A percentile compares a stretch with the other conserved stretches of the same genome.
These are phyloP conservation scores for Candida ulmi DNA, from an alignment of 805 yeast species.

Conservation along the genomic window DNA sequence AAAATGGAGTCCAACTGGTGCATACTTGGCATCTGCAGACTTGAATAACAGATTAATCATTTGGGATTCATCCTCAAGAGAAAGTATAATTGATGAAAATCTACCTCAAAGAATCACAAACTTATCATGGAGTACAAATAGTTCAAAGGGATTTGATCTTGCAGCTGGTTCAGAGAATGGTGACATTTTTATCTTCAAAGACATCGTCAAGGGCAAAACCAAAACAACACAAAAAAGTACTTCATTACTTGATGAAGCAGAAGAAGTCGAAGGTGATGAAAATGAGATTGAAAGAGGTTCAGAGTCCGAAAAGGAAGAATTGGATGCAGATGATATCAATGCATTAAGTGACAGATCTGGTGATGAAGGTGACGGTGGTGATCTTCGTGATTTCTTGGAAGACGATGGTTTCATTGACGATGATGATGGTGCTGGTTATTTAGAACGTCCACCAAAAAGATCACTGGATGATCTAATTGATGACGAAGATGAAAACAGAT, in stretches of 20 bases:
- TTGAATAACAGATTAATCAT: slow-evolving; percentile 45
- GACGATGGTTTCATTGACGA: slow-evolving; percentile 57
- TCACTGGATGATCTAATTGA: slow-evolving; percentile 8
- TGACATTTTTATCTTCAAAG: slow-evolving; percentile 31
- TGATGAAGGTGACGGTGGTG: slow-evolving; percentile 19
- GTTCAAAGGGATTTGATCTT: slow-evolving; percentile 19
- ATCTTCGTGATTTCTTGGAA: slow-evolving; percentile 31
- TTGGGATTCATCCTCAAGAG: slow-evolving; percentile 44
- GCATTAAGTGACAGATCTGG: slow-evolving; percentile 18
- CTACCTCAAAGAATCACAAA: slow-evolving; percentile 24
- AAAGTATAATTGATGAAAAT: slow-evolving; percentile 26
- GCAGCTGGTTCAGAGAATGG: slow-evolving; percentile 32
- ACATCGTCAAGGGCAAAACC: slow-evolving; percentile 20
- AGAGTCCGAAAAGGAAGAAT: slow-evolving; percentile 18
- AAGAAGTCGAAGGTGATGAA: slow-evolving; percentile 19
- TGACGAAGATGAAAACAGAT: not conserved
- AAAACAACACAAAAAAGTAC: slow-evolving; percentile 3
- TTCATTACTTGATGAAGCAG: slow-evolving; percentile 20
- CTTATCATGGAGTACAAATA: slow-evolving; percentile 29
- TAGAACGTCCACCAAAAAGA: slow-evolving; percentile 19
- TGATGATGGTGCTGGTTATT: slow-evolving; percentile 53
- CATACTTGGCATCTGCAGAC: slow-evolving; percentile 53
- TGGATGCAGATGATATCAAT: slow-evolving; percentile 24
- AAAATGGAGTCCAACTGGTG: slow-evolving; percentile 58
- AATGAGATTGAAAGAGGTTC: not conserved